Conservation (phyloP, 345 rosid genomes). For the Ceriops tagal region DNA sequence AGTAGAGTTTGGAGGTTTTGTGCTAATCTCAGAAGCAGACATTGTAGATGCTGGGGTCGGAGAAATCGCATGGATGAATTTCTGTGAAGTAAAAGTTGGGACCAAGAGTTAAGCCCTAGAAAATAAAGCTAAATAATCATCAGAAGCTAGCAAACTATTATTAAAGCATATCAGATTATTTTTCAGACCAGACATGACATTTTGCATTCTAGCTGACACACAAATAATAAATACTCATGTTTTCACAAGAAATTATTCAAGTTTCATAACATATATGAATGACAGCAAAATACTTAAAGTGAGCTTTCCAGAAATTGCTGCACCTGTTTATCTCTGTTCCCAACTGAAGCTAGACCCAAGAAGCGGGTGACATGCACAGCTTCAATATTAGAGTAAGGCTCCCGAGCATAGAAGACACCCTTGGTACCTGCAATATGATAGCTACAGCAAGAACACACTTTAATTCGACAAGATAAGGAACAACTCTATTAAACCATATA, state of each 20-base stretch:
- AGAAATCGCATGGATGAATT: conserved; percentile 84
- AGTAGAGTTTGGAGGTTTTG: conserved; percentile 66
- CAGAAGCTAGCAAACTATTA: not conserved
- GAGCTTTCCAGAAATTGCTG: not conserved
- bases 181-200: too few species aligned
- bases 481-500: conserved; percentile 1
- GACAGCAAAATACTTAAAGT: not conserved
- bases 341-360: conserved; percentile 87
- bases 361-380: conserved; percentile 82
- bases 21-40: conserved; percentile 73
- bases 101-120: conserved; percentile 5
- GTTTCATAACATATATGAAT: not conserved
- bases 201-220: too few species aligned
- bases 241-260: not conserved
- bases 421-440: conserved; percentile 89
- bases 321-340: conserved; percentile 91
- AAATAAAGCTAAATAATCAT: conserved; percentile 1
- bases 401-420: conserved; percentile 82
- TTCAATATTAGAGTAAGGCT: conserved; percentile 68
- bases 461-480: conserved; percentile 12
- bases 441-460: conserved; percentile 37
- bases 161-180: too few species aligned
- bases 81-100: conserved; percentile 42
- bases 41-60: conserved; percentile 73
- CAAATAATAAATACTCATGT: not conserved